These are phyloP conservation scores for Gardenia jasminoides DNA, from an alignment of 257 asterid genomes.

Conservation along the genomic window DNA sequence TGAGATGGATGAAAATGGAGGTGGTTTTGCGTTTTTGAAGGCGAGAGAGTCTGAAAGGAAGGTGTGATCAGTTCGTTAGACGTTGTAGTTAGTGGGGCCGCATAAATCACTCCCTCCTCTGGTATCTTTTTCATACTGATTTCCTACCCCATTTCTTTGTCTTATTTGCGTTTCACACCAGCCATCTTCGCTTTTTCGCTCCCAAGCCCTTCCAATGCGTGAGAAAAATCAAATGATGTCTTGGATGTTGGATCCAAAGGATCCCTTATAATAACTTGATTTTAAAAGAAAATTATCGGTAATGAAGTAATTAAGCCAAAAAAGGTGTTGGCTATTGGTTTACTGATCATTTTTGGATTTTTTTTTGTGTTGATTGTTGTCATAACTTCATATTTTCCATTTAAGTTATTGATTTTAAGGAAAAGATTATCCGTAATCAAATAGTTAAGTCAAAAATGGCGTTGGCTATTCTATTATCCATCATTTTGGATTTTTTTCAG, in stretches of 20 bases:
- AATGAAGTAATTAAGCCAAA: too few species aligned
- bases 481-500: neutral
- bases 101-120: constrained; percentile 69
- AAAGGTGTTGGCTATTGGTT: neutral
- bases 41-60: constrained; percentile 13
- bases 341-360: neutral
- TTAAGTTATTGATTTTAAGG: too few species aligned
- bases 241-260: too few species aligned
- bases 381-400: neutral
- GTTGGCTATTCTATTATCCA: neutral
- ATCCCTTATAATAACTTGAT: too few species aligned
- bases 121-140: constrained; percentile 14
- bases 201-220: neutral
- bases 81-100: constrained; percentile 59
- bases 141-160: constrained; percentile 15
- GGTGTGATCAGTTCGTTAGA: constrained; percentile 28
- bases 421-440: too few species aligned
- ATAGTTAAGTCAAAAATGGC: too few species aligned
- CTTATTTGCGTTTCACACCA: neutral
- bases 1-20: constrained; percentile 25
- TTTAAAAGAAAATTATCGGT: too few species aligned
- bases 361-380: neutral
- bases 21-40: constrained; percentile 46
- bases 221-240: too few species aligned
- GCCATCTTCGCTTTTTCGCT: neutral